These are phyloP conservation scores for Melanomma pulvis-pyrius DNA, from an alignment of 495 filamentous ascomycete species.

Conservation along the genomic window DNA sequence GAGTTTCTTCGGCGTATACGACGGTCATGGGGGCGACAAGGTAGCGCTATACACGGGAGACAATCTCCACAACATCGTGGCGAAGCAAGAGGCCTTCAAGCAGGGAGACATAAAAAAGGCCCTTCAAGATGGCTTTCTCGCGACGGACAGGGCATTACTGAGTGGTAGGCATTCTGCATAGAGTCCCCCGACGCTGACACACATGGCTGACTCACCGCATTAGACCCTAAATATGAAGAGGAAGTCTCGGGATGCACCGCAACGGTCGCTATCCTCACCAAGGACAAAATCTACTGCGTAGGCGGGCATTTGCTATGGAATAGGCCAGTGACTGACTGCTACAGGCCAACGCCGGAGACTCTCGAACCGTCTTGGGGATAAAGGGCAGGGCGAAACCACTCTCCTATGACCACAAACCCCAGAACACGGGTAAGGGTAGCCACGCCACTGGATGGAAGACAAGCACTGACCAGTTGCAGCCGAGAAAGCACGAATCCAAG, in stretches of 20 bases:
- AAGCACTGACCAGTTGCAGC: constrained; percentile 54
- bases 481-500: constrained; percentile 93
- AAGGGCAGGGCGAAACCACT: constrained; percentile 96
- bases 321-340: constrained; percentile 31
- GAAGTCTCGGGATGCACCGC: constrained; percentile 98
- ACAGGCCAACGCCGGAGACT: constrained; percentile 97
- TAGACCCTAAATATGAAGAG: constrained; percentile 94
- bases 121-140: constrained; percentile 94
- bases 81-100: constrained; percentile 92
- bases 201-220: constrained; percentile 34
- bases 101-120: constrained; percentile 90
- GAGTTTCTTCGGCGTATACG: constrained; percentile 97
- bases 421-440: constrained; percentile 78
- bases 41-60: constrained; percentile 92
- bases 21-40: constrained; percentile 96
- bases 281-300: constrained; percentile 94
- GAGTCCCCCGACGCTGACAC: background rate
- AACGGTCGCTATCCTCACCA: constrained; percentile 82
- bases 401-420: constrained; percentile 97
- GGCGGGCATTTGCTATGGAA: constrained; percentile 43
- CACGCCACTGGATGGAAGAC: background rate
- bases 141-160: constrained; percentile 92
- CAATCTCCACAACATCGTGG: constrained; percentile 88
- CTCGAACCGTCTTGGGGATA: constrained; percentile 87
- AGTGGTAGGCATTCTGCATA: constrained; percentile 65